Evolutionary conservation across 805 yeast species (phyloP).

Genomic region (Yarrowia sp.): DNA sequence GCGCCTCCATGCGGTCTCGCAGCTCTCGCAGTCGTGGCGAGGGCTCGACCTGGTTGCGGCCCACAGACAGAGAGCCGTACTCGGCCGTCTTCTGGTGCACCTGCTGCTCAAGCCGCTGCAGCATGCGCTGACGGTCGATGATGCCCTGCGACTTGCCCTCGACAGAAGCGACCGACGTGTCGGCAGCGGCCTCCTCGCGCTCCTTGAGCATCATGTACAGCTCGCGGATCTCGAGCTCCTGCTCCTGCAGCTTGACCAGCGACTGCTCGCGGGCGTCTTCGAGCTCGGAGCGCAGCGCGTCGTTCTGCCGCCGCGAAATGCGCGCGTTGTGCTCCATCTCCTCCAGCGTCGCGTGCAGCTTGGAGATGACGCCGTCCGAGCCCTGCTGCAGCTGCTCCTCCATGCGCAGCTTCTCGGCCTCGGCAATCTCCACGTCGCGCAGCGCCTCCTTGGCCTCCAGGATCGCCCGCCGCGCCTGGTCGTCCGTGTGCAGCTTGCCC

Average conservation of each 20-base stretch:
- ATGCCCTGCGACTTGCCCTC: conserved; percentile 32
- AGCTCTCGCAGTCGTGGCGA: conserved; percentile 69
- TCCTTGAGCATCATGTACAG: conserved; percentile 57
- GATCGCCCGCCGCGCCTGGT: conserved; percentile 72
- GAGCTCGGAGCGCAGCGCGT: conserved; percentile 57
- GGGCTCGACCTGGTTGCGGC: conserved; percentile 58
- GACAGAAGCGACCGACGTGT: conserved; percentile 19
- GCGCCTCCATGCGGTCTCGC: conserved; percentile 78
- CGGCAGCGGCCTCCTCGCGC: conserved; percentile 31
- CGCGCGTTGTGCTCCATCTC: conserved; percentile 61
- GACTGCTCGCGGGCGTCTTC: conserved; percentile 46
- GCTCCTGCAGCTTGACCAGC: conserved; percentile 39
- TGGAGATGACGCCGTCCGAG: conserved; percentile 66
- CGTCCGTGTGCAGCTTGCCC: conserved; percentile 78
- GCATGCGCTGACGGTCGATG: conserved; percentile 38
- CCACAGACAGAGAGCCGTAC: conserved; percentile 32
- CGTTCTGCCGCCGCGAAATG: conserved; percentile 60
- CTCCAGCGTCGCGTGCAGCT: conserved; percentile 56
- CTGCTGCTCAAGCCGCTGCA: conserved; percentile 37
- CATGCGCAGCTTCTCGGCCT: conserved; percentile 60
- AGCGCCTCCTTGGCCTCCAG: conserved; percentile 54
- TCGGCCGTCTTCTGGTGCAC: conserved; percentile 41
- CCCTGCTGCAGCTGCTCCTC: conserved; percentile 68
- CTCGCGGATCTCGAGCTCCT: conserved; percentile 60
- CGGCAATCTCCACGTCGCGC: conserved; percentile 53